Conservation (phyloP, 345 rosid genomes). For the Euclidium syriacum region DNA sequence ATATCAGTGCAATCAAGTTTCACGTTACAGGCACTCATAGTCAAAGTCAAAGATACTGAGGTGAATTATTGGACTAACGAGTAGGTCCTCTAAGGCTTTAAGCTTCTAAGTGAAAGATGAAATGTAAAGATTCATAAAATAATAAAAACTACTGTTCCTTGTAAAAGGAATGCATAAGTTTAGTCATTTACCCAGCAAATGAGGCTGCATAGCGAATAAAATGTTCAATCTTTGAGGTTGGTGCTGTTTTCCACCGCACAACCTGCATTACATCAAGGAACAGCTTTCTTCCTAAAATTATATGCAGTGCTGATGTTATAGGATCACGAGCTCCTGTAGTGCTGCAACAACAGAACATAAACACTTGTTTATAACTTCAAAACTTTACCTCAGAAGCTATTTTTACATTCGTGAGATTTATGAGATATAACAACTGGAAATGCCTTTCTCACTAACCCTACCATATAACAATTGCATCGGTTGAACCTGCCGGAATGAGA, state of each 20-base stretch:
- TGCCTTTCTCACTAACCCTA: constrained; percentile 11
- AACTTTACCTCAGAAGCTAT: background rate
- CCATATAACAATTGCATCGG: constrained; percentile 90
- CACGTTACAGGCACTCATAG: background rate
- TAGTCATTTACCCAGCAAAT: constrained; percentile 85
- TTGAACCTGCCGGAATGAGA: constrained; percentile 91
- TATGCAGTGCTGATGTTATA: constrained; percentile 80
- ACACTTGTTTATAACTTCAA: background rate
- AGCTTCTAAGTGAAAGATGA: background rate
- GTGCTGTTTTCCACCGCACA: constrained; percentile 82
- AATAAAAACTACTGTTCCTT: background rate
- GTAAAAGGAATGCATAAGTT: background rate
- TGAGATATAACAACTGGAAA: background rate
- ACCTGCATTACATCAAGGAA: constrained; percentile 85
- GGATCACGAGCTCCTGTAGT: constrained; percentile 97
- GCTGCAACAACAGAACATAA: constrained; percentile 39
- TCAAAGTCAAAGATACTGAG: background rate
- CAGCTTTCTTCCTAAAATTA: constrained; percentile 74
- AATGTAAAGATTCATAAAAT: background rate
- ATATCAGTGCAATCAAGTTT: background rate
- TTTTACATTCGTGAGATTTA: background rate
- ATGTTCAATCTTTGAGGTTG: constrained; percentile 62
- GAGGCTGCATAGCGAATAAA: constrained; percentile 89
- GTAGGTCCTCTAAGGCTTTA: background rate
- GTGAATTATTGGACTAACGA: background rate